Percentiles rank a stretch among this genome's conserved stretches.
Evolutionary conservation across 164 flowering plant genomes (phyloP).

Genomic region (Amborella trichopoda): DNA sequence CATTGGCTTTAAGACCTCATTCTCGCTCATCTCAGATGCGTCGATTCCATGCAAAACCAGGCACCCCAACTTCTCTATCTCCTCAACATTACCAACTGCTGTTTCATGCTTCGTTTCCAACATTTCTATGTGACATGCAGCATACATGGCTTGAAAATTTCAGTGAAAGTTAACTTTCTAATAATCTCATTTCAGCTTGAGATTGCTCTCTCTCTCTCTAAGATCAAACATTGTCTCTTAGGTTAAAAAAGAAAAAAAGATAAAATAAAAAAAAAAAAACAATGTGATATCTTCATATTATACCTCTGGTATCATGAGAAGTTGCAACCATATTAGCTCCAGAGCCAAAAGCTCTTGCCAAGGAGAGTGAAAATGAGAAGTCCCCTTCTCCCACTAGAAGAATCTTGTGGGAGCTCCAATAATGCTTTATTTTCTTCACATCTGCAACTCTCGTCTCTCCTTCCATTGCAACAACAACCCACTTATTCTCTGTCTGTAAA

Average conservation of each 20-base stretch:
- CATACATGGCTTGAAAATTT: neutral
- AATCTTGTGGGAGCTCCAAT: conserved; percentile 13
- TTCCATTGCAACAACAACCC: too few species aligned
- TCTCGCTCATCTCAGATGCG: conserved; percentile 16
- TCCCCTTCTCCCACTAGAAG: conserved; percentile 27
- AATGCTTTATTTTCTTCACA: conserved; percentile 11
- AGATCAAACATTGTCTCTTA: too few species aligned
- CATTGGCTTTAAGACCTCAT: conserved; percentile 10
- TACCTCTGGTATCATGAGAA: conserved; percentile 10
- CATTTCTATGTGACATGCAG: neutral
- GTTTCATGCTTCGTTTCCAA: conserved; percentile 2
- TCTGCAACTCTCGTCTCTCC: neutral
- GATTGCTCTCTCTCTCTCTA: too few species aligned
- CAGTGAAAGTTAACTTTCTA: neutral
- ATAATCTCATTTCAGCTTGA: neutral
- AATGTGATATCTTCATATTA: neutral
- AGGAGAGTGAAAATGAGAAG: conserved; percentile 18
- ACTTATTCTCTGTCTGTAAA: neutral
- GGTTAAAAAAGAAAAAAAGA: neutral
- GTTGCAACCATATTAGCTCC: conserved; percentile 17
- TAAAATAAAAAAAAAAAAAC: neutral
- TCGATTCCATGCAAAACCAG: conserved; percentile 22
- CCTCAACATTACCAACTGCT: conserved; percentile 8
- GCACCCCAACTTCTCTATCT: conserved; percentile 18
- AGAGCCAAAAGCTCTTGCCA: conserved; percentile 16